Conservation (phyloP, 108 stramenopile genomes). For the Pseudonitzschia delicatissima region DNA sequence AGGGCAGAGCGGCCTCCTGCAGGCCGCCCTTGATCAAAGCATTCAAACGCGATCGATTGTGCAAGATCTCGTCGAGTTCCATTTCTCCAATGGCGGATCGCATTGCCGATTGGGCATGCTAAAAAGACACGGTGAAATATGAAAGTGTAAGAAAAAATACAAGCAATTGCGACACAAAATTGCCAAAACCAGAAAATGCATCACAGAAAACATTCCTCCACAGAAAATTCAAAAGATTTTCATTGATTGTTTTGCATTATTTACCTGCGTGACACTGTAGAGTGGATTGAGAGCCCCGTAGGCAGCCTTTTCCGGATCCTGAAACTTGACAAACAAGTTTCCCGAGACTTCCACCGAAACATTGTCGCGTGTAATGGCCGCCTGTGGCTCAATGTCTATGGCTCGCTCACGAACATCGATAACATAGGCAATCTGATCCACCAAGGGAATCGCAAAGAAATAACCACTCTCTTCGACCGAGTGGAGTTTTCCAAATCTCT, state of each 20-base stretch:
- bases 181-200: not conserved
- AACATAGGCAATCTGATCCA: conserved; percentile 92
- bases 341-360: conserved; percentile 96
- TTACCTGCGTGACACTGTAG: conserved; percentile 92
- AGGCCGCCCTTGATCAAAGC: conserved; percentile 83
- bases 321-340: conserved; percentile 95
- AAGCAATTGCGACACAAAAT: not conserved
- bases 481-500: conserved; percentile 90
- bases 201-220: not conserved
- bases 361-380: conserved; percentile 97
- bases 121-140: not conserved
- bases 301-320: conserved; percentile 85
- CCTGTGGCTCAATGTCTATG: conserved; percentile 89
- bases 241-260: conserved; percentile 2
- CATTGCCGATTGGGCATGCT: conserved; percentile 98
- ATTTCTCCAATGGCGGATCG: conserved; percentile 97
- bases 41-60: conserved; percentile 90
- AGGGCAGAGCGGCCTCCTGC: conserved; percentile 93
- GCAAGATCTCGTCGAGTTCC: conserved; percentile 98
- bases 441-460: conserved; percentile 91
- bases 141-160: not conserved
- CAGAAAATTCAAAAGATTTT: too few species aligned
- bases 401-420: conserved; percentile 95
- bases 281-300: conserved; percentile 96
- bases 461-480: conserved; percentile 87